A percentile compares a stretch with the other conserved stretches of the same genome.
These are phyloP conservation scores for Talaromyces atroroseus DNA, from an alignment of 2,329 filamentous ascomycete genomes.

Conservation along the genomic window DNA sequence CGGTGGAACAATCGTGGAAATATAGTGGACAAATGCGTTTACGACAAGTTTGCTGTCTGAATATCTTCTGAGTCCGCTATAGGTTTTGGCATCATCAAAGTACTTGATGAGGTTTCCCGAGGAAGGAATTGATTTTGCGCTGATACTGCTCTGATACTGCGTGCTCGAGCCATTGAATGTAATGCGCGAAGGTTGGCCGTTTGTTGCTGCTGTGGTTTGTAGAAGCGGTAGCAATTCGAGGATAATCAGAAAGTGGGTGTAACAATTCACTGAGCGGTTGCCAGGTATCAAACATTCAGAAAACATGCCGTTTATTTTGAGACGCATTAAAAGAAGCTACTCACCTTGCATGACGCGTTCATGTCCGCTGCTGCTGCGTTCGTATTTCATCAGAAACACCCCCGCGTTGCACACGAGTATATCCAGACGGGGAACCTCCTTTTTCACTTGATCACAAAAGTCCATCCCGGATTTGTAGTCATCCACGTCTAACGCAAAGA, in stretches of 20 bases:
- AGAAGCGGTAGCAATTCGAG: slow-evolving; percentile 17
- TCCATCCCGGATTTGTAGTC: slow-evolving; percentile 16
- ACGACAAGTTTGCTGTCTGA: slow-evolving; percentile 17
- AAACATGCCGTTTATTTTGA: not conserved
- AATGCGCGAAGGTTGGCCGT: slow-evolving; percentile 11
- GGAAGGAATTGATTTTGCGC: not conserved
- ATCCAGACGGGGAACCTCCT: slow-evolving; percentile 14
- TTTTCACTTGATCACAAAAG: slow-evolving; percentile 12
- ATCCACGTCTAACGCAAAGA: slow-evolving; percentile 45
- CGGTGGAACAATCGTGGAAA: slow-evolving; percentile 10
- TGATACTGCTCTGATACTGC: slow-evolving; percentile 9
- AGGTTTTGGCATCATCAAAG: slow-evolving; percentile 1
- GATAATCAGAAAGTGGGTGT: slow-evolving; percentile 15
- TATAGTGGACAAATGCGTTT: slow-evolving; percentile 16
- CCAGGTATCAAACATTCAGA: not conserved
- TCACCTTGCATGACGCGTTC: slow-evolving; percentile 13
- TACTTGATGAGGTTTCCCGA: not conserved
- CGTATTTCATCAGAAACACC: slow-evolving; percentile 11
- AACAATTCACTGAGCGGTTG: slow-evolving; percentile 17
- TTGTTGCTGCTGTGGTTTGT: slow-evolving; percentile 9
- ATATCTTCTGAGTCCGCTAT: slow-evolving; percentile 11
- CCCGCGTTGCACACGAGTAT: slow-evolving; percentile 18
- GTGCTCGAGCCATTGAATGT: slow-evolving; percentile 16
- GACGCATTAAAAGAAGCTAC: not conserved
- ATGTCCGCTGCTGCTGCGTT: slow-evolving; percentile 17